A percentile compares a stretch with the other conserved stretches of the same genome.
phyloP scores from a whole-genome alignment of 2,329 filamentous ascomycete species.

The Monilinia aucupariae region DNA sequence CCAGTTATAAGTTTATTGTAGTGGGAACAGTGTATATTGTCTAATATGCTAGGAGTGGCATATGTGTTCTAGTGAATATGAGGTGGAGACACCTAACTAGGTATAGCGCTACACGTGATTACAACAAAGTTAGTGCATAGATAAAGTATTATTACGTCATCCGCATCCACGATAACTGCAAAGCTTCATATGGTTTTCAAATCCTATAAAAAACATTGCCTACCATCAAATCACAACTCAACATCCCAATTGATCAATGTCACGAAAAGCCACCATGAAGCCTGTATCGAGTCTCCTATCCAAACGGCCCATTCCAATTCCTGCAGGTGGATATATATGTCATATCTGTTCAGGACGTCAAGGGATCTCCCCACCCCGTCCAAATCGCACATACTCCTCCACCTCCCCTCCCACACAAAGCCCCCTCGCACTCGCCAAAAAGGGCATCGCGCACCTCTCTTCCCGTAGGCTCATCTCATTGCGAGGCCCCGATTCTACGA shows the following conservation, averaged over 20 bases:
- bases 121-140: no score
- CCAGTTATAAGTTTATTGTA: background rate
- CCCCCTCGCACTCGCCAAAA: conserved; percentile 32
- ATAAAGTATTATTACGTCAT: conserved; percentile 9
- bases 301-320: background rate
- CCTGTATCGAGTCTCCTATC: background rate
- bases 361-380: background rate
- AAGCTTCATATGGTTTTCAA: background rate
- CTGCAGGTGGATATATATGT: background rate
- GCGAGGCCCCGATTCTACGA: conserved; percentile 70
- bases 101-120: no score
- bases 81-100: no score
- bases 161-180: background rate
- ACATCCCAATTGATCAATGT: background rate
- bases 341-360: background rate
- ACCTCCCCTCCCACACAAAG: conserved; percentile 36
- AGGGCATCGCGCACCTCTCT: conserved; percentile 53
- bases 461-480: conserved; percentile 75
- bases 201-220: background rate
- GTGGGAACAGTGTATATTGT: no score
- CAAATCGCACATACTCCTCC: conserved; percentile 8
- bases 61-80: no score
- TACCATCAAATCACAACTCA: background rate
- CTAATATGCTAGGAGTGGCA: no score
- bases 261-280: background rate